A percentile compares a stretch with the other conserved stretches of the same genome.
Evolutionary conservation across 352 stramenopile genomes (phyloP).

Genomic region (Saprolegnia diclina): DNA sequence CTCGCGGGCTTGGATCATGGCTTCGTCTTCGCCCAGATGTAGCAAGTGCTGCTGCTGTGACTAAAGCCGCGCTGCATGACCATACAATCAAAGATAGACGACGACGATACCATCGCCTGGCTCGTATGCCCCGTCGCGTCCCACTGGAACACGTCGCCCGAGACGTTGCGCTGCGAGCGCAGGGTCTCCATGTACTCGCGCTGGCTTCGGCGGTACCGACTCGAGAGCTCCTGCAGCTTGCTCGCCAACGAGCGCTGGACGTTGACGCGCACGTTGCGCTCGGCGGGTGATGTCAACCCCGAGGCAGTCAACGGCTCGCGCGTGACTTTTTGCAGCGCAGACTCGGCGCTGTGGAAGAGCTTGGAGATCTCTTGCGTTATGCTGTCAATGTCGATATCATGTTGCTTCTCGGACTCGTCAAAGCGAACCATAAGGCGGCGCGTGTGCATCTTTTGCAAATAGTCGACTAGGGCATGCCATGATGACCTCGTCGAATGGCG

Average conservation of each 20-base stretch:
- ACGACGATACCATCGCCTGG: not conserved
- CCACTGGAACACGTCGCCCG: conserved; percentile 47
- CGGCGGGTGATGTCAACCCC: conserved; percentile 28
- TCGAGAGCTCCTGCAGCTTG: conserved; percentile 56
- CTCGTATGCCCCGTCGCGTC: conserved; percentile 29
- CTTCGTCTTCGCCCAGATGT: conserved; percentile 31
- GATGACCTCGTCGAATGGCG: not conserved
- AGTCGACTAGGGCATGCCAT: conserved; percentile 46
- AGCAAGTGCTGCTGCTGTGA: not conserved
- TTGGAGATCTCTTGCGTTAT: conserved; percentile 56
- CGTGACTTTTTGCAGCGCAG: conserved; percentile 63
- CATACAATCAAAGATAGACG: too few relatives aligned
- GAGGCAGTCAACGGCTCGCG: conserved; percentile 34
- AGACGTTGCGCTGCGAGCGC: conserved; percentile 68
- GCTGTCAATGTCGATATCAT: conserved; percentile 66
- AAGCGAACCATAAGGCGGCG: conserved; percentile 78
- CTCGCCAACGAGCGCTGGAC: conserved; percentile 59
- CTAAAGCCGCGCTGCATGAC: too few relatives aligned
- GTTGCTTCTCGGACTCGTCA: conserved; percentile 52
- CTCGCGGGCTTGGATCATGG: conserved; percentile 43
- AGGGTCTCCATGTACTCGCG: conserved; percentile 67
- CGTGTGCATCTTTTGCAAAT: conserved; percentile 72
- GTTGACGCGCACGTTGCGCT: conserved; percentile 56
- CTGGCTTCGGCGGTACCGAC: conserved; percentile 56
- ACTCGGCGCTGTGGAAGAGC: conserved; percentile 65